A percentile compares a stretch with the other conserved stretches of the same genome.
Evolutionary conservation across 345 rosid genomes (phyloP).

Genomic region (Camelina hispida): DNA sequence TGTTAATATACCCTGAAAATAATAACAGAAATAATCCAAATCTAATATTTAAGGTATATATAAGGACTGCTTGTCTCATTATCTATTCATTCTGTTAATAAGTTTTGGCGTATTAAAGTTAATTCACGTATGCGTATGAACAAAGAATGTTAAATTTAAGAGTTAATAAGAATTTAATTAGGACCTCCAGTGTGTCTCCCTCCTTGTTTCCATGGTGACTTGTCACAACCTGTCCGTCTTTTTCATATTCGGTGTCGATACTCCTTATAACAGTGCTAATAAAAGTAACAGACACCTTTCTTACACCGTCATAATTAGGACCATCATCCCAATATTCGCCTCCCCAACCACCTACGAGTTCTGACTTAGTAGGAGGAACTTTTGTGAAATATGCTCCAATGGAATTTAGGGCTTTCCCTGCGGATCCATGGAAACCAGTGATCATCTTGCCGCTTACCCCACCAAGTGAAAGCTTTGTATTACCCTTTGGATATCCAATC

Average conservation of each 20-base stretch:
- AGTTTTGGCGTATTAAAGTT: neutral
- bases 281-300: slow-evolving; percentile 21
- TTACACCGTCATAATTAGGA: slow-evolving; percentile 32
- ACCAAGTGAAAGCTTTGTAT: slow-evolving; percentile 28
- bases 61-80: neutral
- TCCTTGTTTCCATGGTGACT: slow-evolving; percentile 26
- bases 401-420: slow-evolving; percentile 23
- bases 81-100: neutral
- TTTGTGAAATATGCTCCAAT: slow-evolving; percentile 31
- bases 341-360: slow-evolving; percentile 35
- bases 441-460: slow-evolving; percentile 24
- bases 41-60: neutral
- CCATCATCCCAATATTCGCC: slow-evolving; percentile 39
- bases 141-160: neutral
- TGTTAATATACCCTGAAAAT: neutral
- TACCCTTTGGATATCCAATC: slow-evolving; percentile 33
- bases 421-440: slow-evolving; percentile 33
- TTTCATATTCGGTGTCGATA: slow-evolving; percentile 25
- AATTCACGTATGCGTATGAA: neutral
- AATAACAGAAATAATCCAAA: neutral
- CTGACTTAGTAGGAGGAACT: slow-evolving; percentile 27
- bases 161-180: neutral
- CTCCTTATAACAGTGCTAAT: slow-evolving; percentile 15
- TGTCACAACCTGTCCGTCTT: slow-evolving; percentile 33
- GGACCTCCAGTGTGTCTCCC: slow-evolving; percentile 33